phyloP scores from a whole-genome alignment of 805 yeast genomes.

The Diddensiella santjacobensis region DNA sequence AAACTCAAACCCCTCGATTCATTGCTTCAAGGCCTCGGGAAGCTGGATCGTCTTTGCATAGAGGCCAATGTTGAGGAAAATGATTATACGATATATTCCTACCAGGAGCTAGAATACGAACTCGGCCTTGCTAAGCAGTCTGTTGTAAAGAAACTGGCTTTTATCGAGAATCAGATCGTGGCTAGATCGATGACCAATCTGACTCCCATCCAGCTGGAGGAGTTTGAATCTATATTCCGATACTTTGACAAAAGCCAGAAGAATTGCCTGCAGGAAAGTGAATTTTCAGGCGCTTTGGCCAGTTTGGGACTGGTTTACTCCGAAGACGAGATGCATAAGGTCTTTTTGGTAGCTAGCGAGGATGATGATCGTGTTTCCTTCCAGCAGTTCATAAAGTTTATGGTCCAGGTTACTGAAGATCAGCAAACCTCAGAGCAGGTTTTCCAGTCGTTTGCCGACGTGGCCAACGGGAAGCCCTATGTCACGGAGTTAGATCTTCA shows the following conservation, averaged over 20 bases:
- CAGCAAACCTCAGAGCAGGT: conserved; percentile 38
- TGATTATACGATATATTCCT: conserved; percentile 35
- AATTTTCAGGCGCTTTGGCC: conserved; percentile 43
- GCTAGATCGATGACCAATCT: conserved; percentile 34
- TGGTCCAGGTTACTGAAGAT: conserved; percentile 40
- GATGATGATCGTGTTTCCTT: conserved; percentile 28
- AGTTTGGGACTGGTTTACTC: conserved; percentile 39
- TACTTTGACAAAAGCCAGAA: conserved; percentile 39
- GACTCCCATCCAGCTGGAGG: conserved; percentile 39
- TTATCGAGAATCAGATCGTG: conserved; percentile 42
- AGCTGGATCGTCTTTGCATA: conserved; percentile 27
- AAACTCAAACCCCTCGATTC: conserved; percentile 36
- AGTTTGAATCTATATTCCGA: conserved; percentile 43
- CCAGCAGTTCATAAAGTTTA: conserved; percentile 34
- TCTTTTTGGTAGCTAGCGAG: conserved; percentile 34
- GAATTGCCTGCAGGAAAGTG: conserved; percentile 38
- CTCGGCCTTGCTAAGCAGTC: conserved; percentile 37
- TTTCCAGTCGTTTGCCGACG: conserved; percentile 37
- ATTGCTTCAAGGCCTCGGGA: conserved; percentile 29
- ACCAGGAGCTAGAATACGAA: conserved; percentile 39
- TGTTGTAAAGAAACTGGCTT: conserved; percentile 39
- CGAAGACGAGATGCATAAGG: conserved; percentile 36
- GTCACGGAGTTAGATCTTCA: conserved; percentile 40
- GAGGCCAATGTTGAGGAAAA: conserved; percentile 39
- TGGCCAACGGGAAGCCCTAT: conserved; percentile 39